A percentile compares a stretch with the other conserved stretches of the same genome.
phyloP scores from a whole-genome alignment of 805 yeast species.

The Peterozyma toletana region DNA sequence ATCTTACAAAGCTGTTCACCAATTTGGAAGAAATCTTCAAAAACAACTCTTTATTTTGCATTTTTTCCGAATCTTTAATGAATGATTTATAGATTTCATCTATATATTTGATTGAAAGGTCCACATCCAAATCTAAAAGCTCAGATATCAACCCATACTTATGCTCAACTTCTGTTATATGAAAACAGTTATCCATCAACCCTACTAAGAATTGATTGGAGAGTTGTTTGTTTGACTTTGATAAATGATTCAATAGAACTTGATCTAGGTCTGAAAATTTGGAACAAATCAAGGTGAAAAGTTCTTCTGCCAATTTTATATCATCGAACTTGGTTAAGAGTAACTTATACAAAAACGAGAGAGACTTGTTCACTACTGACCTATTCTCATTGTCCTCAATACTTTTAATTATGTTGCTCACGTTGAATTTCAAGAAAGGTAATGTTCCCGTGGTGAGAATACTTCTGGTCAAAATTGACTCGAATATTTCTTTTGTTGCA shows the following conservation, averaged over 20 bases:
- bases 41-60: conserved; percentile 8
- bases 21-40: conserved; percentile 20
- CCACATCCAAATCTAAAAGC: conserved; percentile 47
- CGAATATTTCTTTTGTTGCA: conserved; percentile 1
- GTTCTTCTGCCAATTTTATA: conserved; percentile 35
- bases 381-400: conserved; percentile 9
- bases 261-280: conserved; percentile 33
- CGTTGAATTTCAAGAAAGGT: conserved; percentile 19
- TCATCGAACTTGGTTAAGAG: conserved; percentile 23
- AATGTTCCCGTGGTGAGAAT: conserved; percentile 19
- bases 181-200: conserved; percentile 26
- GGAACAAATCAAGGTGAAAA: conserved; percentile 34
- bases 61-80: neutral
- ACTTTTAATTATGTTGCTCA: conserved; percentile 23
- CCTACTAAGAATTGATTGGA: conserved; percentile 42
- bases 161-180: conserved; percentile 10
- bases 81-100: conserved; percentile 20
- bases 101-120: conserved; percentile 44
- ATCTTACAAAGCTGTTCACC: conserved; percentile 41
- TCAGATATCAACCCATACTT: conserved; percentile 41
- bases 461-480: conserved; percentile 16
- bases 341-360: conserved; percentile 23
- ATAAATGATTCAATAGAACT: conserved; percentile 36
- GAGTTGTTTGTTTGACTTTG: conserved; percentile 42
- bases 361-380: conserved; percentile 8